These are phyloP conservation scores for Mycena filopes DNA, from an alignment of 768 basidiomycete genomes.

Conservation along the genomic window DNA sequence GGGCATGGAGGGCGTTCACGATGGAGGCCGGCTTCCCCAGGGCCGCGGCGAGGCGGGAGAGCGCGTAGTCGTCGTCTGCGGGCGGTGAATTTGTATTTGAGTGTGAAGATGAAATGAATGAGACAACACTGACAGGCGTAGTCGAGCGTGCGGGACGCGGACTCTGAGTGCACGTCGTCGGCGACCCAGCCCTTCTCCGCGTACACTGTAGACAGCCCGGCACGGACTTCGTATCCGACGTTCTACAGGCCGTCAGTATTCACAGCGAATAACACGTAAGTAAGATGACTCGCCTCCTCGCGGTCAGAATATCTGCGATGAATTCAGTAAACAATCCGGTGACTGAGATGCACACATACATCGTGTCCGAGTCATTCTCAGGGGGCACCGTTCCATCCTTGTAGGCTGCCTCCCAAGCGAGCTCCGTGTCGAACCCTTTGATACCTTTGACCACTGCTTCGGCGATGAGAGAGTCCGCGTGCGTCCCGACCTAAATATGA, in stretches of 20 bases:
- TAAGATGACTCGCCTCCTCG: slow-evolving; percentile 61
- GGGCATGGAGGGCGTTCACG: slow-evolving; percentile 58
- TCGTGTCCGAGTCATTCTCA: slow-evolving; percentile 59
- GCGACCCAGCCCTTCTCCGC: slow-evolving; percentile 79
- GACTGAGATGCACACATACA: slow-evolving; percentile 55
- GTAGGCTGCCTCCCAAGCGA: slow-evolving; percentile 79
- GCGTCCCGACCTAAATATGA: slow-evolving; percentile 70
- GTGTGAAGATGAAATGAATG: neutral
- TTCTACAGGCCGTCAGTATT: slow-evolving; percentile 47
- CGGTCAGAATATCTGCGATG: slow-evolving; percentile 71
- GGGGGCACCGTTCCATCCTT: slow-evolving; percentile 80
- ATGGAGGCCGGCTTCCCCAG: slow-evolving; percentile 63
- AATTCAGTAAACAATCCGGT: neutral
- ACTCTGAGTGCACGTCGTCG: slow-evolving; percentile 81
- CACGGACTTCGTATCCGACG: slow-evolving; percentile 85
- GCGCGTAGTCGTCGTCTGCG: slow-evolving; percentile 82
- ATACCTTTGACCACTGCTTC: slow-evolving; percentile 78
- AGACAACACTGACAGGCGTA: slow-evolving; percentile 69
- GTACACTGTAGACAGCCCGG: slow-evolving; percentile 80
- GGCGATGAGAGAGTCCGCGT: slow-evolving; percentile 82
- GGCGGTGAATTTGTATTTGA: neutral
- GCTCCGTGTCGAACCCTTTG: slow-evolving; percentile 66
- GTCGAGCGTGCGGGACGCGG: slow-evolving; percentile 81
- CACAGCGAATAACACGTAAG: neutral
- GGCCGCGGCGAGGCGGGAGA: slow-evolving; percentile 67